Base-by-base conservation (phyloP, 2,329 filamentous ascomycete species). In the Neophaeococcomyces aloes region DNA sequence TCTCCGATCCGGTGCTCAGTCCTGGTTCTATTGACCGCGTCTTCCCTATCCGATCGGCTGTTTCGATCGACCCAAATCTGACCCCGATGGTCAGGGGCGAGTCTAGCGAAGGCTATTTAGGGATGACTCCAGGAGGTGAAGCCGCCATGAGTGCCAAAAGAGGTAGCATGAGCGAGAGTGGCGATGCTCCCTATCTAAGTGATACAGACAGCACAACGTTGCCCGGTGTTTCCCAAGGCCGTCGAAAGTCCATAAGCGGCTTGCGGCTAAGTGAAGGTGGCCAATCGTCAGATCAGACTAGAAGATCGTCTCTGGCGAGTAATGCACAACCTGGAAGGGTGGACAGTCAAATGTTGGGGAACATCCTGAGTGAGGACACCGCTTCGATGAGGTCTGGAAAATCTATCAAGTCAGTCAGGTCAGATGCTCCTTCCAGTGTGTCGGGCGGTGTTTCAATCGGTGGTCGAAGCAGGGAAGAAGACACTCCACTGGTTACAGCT, bases 31-130 rank as follows among this genome's bases (percentile, higher is more conserved):
- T 65, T 36, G 73, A 88, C 55, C 74, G 82, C 43, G 81, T 89
- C 4, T 89, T 84, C 45, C 84, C 84, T n/a, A 83, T 89, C 25
- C 76, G 83, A 38, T 87, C 83, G n/a, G 79, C 85, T 33, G 70
- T 89, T 18, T 83, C 77, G 5, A 76, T 88, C 31, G 79, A 84
- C 53, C 75, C 76, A 5, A 63, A 61, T 8, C 62, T 65, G 2
- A 69, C 64, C 14, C 50, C 51, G 3, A 35, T 52, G 44, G 36
- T 44, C 8, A 40, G 46, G 21, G 33, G 18, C 10, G 47, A 15
- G 30, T 29, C 44, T 34, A 39, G 31, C 29, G 25, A 27, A 44
- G 46, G 42, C 15, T 56, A 47, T 44, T 50, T 50, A 1, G 47
- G 43, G 4, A 40, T 33, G 33, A 42, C 18, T 14, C n/a, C 38